Evolutionary conservation across 2,329 filamentous ascomycete species (phyloP), one percentile per base, ranked within the genome.

Genomic region (Decorospora gaudefroyi): DNA sequence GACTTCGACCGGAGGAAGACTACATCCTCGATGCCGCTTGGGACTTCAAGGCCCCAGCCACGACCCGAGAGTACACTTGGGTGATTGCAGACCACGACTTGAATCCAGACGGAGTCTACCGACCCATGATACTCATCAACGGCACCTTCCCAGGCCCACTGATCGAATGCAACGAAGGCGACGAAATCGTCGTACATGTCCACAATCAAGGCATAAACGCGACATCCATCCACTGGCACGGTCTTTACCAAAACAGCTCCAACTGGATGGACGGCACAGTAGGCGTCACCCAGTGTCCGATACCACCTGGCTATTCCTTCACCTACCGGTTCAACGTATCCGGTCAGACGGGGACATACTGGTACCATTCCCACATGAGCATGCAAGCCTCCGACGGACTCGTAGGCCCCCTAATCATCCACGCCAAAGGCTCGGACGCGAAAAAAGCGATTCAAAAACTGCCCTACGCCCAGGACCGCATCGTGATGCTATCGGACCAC

Each of bases 181-280:
- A 92, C 52, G 83, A 79, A 0, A 69, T 91, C 6, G 67, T 85
- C 0, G 80, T 90, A 9, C 78, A 85, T 13, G 75, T 90, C 18
- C 67, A 84, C 61, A 55, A 72, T 32, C 39, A 76, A 67, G 67
- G 69, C 6, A 61, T 74, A 49, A 85, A 86, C 49, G 81, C 82
- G 21, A 85, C 81, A 6, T 75, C 75, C 6, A 78, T 85, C 12
- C 83, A 86, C 59, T 86, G 76, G 69, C 83, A 86, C 55, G 84
- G 78, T 0, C 47, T 86, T 22, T 76, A 79, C 5, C 81, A 86
- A 58, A 65, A 66, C 12, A 58, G 61, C 13, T 60, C 64, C 9
- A 59, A 57, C n/a, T 59, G 49, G 39, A 74, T 78, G 57, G 83
- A 86, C 52, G 83, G 83, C 32, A 81, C 83, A 3, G 68, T 71